Base-by-base conservation (phyloP, 148 eudicot genomes). In the Selenicereus undatus region DNA sequence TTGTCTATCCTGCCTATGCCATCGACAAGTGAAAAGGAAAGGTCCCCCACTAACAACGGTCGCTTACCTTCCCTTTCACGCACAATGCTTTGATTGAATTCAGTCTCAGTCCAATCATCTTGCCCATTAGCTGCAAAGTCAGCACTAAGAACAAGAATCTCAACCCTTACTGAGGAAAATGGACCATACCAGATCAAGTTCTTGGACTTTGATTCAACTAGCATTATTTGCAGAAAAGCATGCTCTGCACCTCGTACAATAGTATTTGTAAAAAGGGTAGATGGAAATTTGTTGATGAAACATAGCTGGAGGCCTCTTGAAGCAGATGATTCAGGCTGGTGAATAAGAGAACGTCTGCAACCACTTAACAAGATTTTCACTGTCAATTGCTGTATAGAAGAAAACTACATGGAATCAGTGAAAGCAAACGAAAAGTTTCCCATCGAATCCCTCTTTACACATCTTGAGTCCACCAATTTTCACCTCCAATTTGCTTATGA, bases 21-120 rank as follows among this genome's bases (percentile, higher is more conserved):
- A 56, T 85, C 75, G 56, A 71, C 83, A 78, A 93, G 84, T 2
- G 81, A 52, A 27, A 89, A 36, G 5, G 62, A 30, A 45, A 80
- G 69, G 0, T 89, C 89, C 11, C 99, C 97, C 18, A 89, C 85
- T 78, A 95, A 77, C 77, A 95, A 79, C 13, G 97, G 97, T 42
- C 97, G 88, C 88, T 87, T 93, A 56, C 97, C 99, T 56, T 90
- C 93, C 83, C 99, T 90, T 79, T 84, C 86, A 70, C 81, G 87
- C 52, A 92, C 82, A 77, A 82, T 78, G 36, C 84, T 83, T 22
- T 54, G 74, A 35, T 79, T 83, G 77, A 90, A 89, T 45, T 93
- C 91, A 50, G 48, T 39, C 76, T 84, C 88, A 62, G 75, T 81
- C 97, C 99, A 95, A 73, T 90, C 88, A 18, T 89, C 90, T 14